These are phyloP conservation scores for Phytophthora ohioensis DNA, from an alignment of 352 stramenopile species.

Conservation along the genomic window DNA sequence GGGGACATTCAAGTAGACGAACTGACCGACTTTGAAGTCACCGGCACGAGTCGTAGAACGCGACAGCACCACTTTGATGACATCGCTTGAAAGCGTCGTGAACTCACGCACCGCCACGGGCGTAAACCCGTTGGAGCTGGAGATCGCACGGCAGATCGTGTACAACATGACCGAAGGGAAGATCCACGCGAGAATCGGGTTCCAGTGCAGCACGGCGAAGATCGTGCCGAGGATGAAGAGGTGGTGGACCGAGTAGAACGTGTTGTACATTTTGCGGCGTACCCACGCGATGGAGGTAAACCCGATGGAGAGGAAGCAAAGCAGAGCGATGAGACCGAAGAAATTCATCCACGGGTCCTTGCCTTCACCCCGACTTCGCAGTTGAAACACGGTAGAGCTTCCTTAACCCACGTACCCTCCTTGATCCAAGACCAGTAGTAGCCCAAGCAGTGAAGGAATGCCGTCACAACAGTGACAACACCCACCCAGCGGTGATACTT, in stretches of 20 bases:
- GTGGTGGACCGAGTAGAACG: constrained; percentile 58
- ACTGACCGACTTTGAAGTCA: constrained; percentile 48
- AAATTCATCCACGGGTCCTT: constrained; percentile 57
- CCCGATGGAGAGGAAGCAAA: constrained; percentile 52
- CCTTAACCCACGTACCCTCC: constrained; percentile 29
- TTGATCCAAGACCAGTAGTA: constrained; percentile 48
- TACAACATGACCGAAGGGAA: constrained; percentile 51
- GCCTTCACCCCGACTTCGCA: constrained; percentile 41
- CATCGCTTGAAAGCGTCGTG: constrained; percentile 29
- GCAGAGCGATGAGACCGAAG: constrained; percentile 51
- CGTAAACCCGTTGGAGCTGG: constrained; percentile 39
- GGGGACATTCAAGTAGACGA: constrained; percentile 59
- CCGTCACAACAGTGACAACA: constrained; percentile 43
- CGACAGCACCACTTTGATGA: constrained; percentile 51
- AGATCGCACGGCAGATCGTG: constrained; percentile 44
- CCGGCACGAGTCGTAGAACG: constrained; percentile 22
- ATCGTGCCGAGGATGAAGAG: constrained; percentile 55
- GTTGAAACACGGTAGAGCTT: constrained; percentile 55
- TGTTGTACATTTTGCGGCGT: constrained; percentile 51
- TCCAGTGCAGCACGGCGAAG: constrained; percentile 57
- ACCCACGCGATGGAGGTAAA: constrained; percentile 51
- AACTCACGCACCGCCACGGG: constrained; percentile 46
- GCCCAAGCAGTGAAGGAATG: constrained; percentile 39
- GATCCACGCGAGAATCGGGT: constrained; percentile 49
- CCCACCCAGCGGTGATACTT: constrained; percentile 68